Evolutionary conservation across 78 protist genomes (phyloP).

Genomic region (Planoprotostelium fungivorum): DNA sequence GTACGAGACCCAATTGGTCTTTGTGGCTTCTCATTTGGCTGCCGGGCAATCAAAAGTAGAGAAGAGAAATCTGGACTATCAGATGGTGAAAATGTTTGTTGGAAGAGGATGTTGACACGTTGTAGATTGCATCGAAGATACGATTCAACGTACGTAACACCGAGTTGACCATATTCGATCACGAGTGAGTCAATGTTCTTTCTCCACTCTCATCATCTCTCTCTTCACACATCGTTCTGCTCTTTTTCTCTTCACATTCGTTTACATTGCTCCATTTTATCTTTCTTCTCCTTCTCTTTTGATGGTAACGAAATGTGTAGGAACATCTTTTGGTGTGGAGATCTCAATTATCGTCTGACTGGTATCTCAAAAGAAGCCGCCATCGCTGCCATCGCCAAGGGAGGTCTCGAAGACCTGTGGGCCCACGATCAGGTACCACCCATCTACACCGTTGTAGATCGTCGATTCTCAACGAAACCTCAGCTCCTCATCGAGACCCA

Average conservation of each 20-base stretch:
- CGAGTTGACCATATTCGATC: neutral
- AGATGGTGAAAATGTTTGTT: conserved; percentile 53
- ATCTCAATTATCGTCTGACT: conserved; percentile 82
- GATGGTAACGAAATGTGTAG: neutral
- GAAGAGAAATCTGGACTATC: conserved; percentile 11
- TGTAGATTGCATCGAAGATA: conserved; percentile 39
- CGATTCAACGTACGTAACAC: conserved; percentile 8
- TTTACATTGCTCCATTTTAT: too few relatives aligned
- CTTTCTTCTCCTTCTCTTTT: neutral
- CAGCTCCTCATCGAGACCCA: neutral
- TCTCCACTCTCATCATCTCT: too few relatives aligned
- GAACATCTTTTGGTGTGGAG: conserved; percentile 86
- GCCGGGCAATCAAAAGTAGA: conserved; percentile 52
- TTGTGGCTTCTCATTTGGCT: conserved; percentile 83
- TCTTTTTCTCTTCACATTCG: neutral
- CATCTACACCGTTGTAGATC: neutral
- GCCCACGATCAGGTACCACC: neutral
- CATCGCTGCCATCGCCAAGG: neutral
- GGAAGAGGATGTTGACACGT: conserved; percentile 78
- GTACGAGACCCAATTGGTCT: conserved; percentile 58
- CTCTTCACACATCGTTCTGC: too few relatives aligned
- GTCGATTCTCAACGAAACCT: neutral
- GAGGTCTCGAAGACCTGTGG: neutral
- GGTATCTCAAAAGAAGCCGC: neutral
- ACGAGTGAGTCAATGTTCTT: conserved; percentile 51